These are phyloP conservation scores for Ophiognomonia clavigignenti-juglandacearum DNA, from an alignment of 2,329 filamentous ascomycete genomes.

Conservation along the genomic window DNA sequence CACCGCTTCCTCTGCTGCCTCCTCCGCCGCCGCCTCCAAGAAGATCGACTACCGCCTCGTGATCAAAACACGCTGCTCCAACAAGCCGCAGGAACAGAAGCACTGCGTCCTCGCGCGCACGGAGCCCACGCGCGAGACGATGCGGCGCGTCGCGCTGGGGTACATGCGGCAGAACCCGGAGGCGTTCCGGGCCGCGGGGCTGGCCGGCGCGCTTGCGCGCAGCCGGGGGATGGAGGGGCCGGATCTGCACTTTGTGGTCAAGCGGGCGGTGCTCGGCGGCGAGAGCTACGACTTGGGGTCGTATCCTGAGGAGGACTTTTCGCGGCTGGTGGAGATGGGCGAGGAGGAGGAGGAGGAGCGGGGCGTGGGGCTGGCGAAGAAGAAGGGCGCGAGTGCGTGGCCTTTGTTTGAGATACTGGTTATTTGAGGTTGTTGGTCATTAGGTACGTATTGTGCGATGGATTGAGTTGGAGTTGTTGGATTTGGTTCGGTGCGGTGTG, in stretches of 20 bases:
- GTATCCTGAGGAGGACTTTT: slow-evolving; percentile 11
- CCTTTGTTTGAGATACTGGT: slow-evolving; percentile 13
- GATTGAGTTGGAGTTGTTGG: not conserved
- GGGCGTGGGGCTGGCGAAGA: not conserved
- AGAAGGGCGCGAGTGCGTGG: not conserved
- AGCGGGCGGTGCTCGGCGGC: slow-evolving; percentile 2
- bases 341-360: not conserved
- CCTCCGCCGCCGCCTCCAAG: not conserved
- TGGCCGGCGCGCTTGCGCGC: not conserved
- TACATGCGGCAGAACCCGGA: slow-evolving; percentile 4
- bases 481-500: not conserved
- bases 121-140: slow-evolving; percentile 7
- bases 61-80: slow-evolving; percentile 2
- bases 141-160: slow-evolving; percentile 8
- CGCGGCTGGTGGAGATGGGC: slow-evolving; percentile 5
- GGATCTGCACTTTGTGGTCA: too few relatives aligned
- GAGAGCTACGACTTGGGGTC: slow-evolving; percentile 13
- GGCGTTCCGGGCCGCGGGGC: not conserved
- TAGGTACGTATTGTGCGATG: not conserved
- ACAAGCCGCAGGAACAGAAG: not conserved
- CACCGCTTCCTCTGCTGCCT: not conserved
- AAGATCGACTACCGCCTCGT: slow-evolving; percentile 12
- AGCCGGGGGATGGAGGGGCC: too few relatives aligned
- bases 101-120: slow-evolving; percentile 9
- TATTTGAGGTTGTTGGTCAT: too few relatives aligned